Percentiles rank a stretch among this genome's conserved stretches.
These are phyloP conservation scores for Serendipita indica DNA, from an alignment of 768 basidiomycete species.

Conservation along the genomic window DNA sequence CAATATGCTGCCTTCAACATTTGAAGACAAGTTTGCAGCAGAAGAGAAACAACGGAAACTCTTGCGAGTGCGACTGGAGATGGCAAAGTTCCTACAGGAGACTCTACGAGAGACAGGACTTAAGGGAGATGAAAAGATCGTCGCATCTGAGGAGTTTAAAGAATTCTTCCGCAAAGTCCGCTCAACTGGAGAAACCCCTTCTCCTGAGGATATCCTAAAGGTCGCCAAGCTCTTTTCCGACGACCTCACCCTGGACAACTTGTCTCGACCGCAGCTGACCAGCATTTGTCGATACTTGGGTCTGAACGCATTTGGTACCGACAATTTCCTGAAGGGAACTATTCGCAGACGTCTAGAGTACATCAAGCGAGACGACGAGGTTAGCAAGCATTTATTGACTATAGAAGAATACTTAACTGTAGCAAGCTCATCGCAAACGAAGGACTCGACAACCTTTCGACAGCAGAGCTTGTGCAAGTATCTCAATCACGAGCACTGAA, in stretches of 20 bases:
- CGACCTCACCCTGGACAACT: constrained; percentile 93
- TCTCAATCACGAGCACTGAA: constrained; percentile 91
- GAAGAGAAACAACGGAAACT: constrained; percentile 96
- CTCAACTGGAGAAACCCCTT: constrained; percentile 88
- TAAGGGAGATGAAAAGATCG: constrained; percentile 83
- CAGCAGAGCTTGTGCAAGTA: constrained; percentile 79
- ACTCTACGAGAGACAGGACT: constrained; percentile 88
- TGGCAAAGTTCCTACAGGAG: constrained; percentile 99
- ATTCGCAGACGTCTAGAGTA: constrained; percentile 71
- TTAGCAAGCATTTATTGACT: constrained; percentile 14
- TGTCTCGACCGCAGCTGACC: constrained; percentile 94
- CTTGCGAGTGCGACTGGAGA: constrained; percentile 84
- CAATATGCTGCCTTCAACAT: constrained; percentile 96
- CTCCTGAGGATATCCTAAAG: constrained; percentile 73
- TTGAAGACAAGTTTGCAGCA: constrained; percentile 92
- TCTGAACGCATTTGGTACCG: constrained; percentile 95
- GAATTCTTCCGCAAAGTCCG: constrained; percentile 98
- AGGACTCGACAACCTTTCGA: constrained; percentile 82
- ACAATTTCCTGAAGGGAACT: constrained; percentile 90
- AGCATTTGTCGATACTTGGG: constrained; percentile 98
- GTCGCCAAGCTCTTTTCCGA: constrained; percentile 97
- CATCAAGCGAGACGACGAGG: constrained; percentile 75
- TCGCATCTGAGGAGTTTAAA: constrained; percentile 91
- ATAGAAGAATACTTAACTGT: neutral
- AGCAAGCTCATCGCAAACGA: constrained; percentile 69